Percentiles rank a stretch among this genome's conserved stretches.
Conservation (phyloP, 1,284 basidiomycete genomes). For the Ceratobasidium sp. region DNA sequence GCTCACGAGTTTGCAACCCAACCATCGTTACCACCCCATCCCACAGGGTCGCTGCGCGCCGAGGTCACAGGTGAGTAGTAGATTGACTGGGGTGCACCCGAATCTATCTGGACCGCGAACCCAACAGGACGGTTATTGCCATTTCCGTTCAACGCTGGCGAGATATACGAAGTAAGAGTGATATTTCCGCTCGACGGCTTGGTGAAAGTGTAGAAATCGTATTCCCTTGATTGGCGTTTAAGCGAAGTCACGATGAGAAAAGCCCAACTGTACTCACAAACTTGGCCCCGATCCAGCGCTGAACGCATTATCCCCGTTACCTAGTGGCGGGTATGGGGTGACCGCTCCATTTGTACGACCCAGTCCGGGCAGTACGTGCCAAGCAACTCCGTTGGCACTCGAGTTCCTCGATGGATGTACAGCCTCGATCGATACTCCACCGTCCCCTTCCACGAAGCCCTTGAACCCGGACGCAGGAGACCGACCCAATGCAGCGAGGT, state of each 20-base stretch:
- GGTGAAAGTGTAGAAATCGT: conserved; percentile 75
- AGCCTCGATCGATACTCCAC: conserved; percentile 74
- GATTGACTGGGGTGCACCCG: conserved; percentile 58
- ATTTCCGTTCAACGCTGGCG: conserved; percentile 71
- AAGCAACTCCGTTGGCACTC: conserved; percentile 65
- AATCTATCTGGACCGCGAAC: conserved; percentile 70
- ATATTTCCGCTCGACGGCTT: conserved; percentile 60
- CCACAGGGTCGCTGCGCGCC: conserved; percentile 65
- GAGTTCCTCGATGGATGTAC: conserved; percentile 68
- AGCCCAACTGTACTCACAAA: conserved; percentile 60
- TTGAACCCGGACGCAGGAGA: conserved; percentile 35
- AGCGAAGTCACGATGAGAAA: neutral
- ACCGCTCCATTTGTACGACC: conserved; percentile 71
- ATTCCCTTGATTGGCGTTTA: conserved; percentile 60
- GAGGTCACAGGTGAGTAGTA: conserved; percentile 66
- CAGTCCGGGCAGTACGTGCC: conserved; percentile 70
- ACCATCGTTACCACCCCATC: conserved; percentile 65
- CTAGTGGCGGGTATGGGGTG: conserved; percentile 69
- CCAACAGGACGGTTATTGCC: conserved; percentile 67
- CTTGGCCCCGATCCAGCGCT: conserved; percentile 71
- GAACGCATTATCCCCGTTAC: conserved; percentile 66
- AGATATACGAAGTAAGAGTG: conserved; percentile 66
- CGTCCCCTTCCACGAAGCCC: conserved; percentile 74
- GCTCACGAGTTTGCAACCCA: conserved; percentile 66
- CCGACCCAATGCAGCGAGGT: conserved; percentile 24